phyloP scores from a whole-genome alignment of 2,329 filamentous ascomycete species.

The Penicillium sp. region DNA sequence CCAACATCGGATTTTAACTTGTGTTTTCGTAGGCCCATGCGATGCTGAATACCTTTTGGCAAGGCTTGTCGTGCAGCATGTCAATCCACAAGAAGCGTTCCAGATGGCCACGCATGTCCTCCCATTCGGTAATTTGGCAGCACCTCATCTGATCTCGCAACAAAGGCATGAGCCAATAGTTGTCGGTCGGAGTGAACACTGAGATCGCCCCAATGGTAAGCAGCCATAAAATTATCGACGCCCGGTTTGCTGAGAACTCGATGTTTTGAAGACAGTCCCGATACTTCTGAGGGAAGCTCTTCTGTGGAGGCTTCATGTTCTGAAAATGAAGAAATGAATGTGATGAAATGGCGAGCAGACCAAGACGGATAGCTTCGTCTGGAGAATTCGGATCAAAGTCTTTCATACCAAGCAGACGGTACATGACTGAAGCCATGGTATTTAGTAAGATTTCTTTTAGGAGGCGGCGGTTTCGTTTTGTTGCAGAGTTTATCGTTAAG shows the following conservation, averaged over 20 bases:
- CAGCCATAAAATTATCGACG: background rate
- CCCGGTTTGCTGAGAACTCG: too few species aligned
- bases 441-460: slow-evolving; percentile 25
- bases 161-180: slow-evolving; percentile 1
- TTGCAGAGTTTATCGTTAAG: slow-evolving; percentile 15
- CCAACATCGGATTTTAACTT: too few species aligned
- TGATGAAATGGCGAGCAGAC: slow-evolving; percentile 43
- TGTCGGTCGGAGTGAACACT: slow-evolving; percentile 1
- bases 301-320: slow-evolving; percentile 1
- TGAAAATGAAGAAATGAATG: slow-evolving; percentile 39
- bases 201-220: slow-evolving; percentile 2
- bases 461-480: slow-evolving; percentile 22
- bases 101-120: background rate
- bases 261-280: background rate
- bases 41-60: background rate
- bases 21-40: background rate
- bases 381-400: slow-evolving; percentile 28
- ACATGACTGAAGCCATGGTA: slow-evolving; percentile 45
- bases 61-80: background rate
- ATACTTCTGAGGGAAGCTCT: slow-evolving; percentile 1
- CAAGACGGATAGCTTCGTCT: slow-evolving; percentile 43
- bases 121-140: background rate
- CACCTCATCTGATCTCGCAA: background rate
- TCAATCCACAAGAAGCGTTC: background rate
- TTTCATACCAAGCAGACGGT: slow-evolving; percentile 42